These are phyloP conservation scores for Globisporangium abappressorium DNA, from an alignment of 352 stramenopile genomes.

Conservation along the genomic window DNA sequence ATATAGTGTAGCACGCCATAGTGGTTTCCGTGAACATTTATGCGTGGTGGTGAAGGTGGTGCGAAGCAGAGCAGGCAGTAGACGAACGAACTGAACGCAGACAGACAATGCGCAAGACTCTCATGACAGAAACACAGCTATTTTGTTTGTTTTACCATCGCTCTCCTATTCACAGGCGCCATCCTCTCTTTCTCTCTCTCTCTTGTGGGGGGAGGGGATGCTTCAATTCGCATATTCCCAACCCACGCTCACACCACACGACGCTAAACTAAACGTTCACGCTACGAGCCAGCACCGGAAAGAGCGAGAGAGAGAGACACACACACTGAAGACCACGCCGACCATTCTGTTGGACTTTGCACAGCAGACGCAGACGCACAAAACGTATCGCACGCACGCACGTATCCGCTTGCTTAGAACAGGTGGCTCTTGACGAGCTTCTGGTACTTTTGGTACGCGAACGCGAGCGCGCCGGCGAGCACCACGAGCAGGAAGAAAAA, in stretches of 20 bases:
- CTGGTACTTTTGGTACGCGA: conserved; percentile 86
- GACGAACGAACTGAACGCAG: not conserved
- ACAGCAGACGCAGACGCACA: not conserved
- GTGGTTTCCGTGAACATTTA: not conserved
- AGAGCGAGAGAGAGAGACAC: not conserved
- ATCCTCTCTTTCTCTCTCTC: not conserved
- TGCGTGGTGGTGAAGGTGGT: not conserved
- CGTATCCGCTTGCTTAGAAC: conserved; percentile 29
- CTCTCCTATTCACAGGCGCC: conserved; percentile 7
- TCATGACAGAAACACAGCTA: conserved; percentile 11
- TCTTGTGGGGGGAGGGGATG: not conserved
- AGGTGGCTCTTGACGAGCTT: conserved; percentile 84
- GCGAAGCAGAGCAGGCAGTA: not conserved
- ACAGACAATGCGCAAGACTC: not conserved
- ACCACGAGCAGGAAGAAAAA: conserved; percentile 78
- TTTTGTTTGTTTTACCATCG: conserved; percentile 2
- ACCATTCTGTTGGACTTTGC: not conserved
- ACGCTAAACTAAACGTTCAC: not conserved
- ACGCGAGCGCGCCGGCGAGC: conserved; percentile 48
- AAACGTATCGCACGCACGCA: not conserved
- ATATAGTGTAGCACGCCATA: not conserved
- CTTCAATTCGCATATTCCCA: conserved; percentile 7
- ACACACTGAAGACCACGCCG: not conserved
- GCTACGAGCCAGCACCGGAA: not conserved
- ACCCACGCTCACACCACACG: not conserved